These are phyloP conservation scores for Eucommia ulmoides DNA, from an alignment of 257 asterid species.

Conservation along the genomic window DNA sequence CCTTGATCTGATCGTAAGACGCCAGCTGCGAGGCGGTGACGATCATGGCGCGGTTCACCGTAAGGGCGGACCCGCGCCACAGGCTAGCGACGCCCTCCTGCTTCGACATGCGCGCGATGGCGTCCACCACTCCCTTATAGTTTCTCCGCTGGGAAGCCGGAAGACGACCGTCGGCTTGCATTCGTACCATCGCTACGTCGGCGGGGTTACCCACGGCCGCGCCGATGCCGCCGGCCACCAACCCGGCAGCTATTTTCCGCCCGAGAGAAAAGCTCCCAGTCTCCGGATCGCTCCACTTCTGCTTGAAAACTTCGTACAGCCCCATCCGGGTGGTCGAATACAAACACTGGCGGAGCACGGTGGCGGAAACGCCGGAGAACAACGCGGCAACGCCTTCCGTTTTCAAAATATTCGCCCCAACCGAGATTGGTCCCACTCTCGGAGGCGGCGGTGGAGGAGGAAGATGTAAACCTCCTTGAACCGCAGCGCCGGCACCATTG, in stretches of 20 bases:
- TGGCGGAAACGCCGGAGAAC: not conserved
- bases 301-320: conserved; percentile 1
- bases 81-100: not conserved
- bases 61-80: not conserved
- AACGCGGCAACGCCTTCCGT: not conserved
- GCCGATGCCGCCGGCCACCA: not conserved
- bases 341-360: not conserved
- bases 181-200: not conserved
- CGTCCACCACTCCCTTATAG: not conserved
- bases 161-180: conserved; percentile 2
- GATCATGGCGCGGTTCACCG: not conserved
- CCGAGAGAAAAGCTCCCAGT: not conserved
- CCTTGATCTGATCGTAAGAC: not conserved
- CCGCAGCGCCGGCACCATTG: not conserved
- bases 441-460: not conserved
- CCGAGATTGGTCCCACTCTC: conserved; percentile 2
- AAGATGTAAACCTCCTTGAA: not conserved
- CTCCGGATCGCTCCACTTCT: not conserved
- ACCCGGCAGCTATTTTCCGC: not conserved
- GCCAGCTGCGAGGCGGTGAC: not conserved
- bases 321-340: not conserved
- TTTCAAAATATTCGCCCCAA: not conserved
- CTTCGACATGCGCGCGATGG: not conserved
- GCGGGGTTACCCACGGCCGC: conserved; percentile 1
- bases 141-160: not conserved